Conservation (phyloP, 345 rosid genomes). For the Ricinus communis region DNA sequence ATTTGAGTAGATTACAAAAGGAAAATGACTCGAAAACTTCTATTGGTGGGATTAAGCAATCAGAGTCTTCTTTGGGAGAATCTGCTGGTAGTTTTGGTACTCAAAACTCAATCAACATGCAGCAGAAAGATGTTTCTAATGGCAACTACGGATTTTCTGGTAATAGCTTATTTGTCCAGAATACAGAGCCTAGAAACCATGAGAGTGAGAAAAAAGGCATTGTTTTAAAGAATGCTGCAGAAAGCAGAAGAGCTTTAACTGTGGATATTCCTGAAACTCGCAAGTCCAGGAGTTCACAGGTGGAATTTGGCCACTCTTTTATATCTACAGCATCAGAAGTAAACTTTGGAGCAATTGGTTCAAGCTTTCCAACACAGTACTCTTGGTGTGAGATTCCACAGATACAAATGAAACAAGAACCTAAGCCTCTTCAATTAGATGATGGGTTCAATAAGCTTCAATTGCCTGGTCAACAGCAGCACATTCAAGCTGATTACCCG, state of each 20-base stretch:
- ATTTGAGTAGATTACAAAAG: conserved; percentile 78
- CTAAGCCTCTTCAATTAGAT: conserved; percentile 36
- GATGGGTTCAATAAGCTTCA: conserved; percentile 47
- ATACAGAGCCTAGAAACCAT: conserved; percentile 32
- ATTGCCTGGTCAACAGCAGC: conserved; percentile 33
- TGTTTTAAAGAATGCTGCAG: conserved; percentile 41
- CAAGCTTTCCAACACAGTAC: conserved; percentile 35
- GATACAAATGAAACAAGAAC: conserved; percentile 45
- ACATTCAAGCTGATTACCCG: conserved; percentile 20
- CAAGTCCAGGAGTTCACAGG: conserved; percentile 39
- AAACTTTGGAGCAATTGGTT: conserved; percentile 40
- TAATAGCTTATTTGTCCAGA: conserved; percentile 38
- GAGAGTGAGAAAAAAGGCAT: conserved; percentile 45
- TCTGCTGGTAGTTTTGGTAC: conserved; percentile 34
- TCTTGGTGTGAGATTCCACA: conserved; percentile 60
- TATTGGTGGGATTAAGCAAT: conserved; percentile 50
- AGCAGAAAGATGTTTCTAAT: conserved; percentile 34
- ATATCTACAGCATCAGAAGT: conserved; percentile 31
- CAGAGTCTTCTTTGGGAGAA: conserved; percentile 54
- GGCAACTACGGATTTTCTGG: conserved; percentile 43
- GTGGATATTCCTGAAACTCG: conserved; percentile 39
- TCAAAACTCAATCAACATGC: conserved; percentile 43
- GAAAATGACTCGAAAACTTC: conserved; percentile 53
- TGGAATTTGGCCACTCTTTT: conserved; percentile 44
- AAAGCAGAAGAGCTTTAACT: conserved; percentile 36